These are phyloP conservation scores for Cordyceps militaris DNA, from an alignment of 2,329 filamentous ascomycete genomes.

Conservation along the genomic window DNA sequence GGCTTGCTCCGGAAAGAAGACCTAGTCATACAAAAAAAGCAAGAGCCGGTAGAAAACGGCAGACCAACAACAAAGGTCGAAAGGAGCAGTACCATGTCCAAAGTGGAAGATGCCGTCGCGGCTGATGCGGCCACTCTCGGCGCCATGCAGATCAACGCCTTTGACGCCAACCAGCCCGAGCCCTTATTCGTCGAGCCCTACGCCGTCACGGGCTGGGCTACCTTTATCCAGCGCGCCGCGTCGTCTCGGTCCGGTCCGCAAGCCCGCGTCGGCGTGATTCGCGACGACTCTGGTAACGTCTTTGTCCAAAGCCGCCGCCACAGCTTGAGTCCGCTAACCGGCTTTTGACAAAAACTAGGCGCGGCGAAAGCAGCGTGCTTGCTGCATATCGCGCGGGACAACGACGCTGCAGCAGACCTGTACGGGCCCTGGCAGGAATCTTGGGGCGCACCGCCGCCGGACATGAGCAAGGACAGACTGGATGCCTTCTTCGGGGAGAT, in stretches of 20 bases:
- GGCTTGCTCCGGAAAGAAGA: too few species aligned
- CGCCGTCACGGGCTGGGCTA: background rate
- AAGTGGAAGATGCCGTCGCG: background rate
- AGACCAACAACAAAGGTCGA: background rate
- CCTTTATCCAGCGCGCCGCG: background rate
- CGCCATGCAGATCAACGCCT: conserved; percentile 1
- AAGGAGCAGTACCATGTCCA: background rate
- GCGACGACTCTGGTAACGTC: background rate
- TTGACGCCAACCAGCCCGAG: background rate
- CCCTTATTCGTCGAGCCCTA: background rate
- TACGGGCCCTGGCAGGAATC: background rate
- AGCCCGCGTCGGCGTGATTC: background rate
- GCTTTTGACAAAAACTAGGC: background rate
- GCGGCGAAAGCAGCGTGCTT: background rate
- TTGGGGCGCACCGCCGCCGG: conserved; percentile 11
- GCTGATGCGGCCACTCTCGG: background rate
- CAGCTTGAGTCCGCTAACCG: background rate
- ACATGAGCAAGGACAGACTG: conserved; percentile 13
- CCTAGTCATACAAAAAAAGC: too few species aligned
- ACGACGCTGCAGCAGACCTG: conserved; percentile 12
- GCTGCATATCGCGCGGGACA: conserved; percentile 10
- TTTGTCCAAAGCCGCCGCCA: background rate
- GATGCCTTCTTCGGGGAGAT: conserved; percentile 16
- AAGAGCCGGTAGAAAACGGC: too few species aligned
- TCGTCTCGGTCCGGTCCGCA: background rate